Evolutionary conservation across 106 monocot species (phyloP).

Genomic region (Agapanthus africanus): DNA sequence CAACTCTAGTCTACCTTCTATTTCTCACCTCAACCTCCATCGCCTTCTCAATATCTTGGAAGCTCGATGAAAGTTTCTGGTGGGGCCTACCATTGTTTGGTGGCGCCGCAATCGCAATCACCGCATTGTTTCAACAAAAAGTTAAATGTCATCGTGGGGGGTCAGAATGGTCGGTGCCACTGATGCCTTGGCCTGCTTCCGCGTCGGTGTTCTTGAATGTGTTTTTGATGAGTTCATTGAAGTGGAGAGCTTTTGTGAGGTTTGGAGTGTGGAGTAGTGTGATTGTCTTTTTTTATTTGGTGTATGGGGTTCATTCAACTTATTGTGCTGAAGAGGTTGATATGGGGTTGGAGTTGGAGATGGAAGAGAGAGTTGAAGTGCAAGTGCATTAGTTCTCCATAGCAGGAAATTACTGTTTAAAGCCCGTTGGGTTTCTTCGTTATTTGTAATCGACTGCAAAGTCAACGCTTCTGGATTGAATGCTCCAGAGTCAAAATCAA

Average conservation of each 20-base stretch:
- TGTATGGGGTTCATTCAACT: slow-evolving; percentile 78
- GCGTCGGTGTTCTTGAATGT: slow-evolving; percentile 59
- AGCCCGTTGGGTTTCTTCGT: too few relatives aligned
- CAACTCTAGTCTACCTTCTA: slow-evolving; percentile 42
- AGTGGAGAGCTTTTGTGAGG: slow-evolving; percentile 34
- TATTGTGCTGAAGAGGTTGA: too few relatives aligned
- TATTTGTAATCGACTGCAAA: too few relatives aligned
- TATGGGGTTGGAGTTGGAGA: too few relatives aligned
- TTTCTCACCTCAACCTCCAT: slow-evolving; percentile 43
- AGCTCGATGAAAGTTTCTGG: slow-evolving; percentile 17
- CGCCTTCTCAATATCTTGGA: slow-evolving; percentile 56
- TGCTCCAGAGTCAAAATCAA: too few relatives aligned
- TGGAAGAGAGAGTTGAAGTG: too few relatives aligned
- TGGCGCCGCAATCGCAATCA: slow-evolving; percentile 13
- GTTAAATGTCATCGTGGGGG: slow-evolving; percentile 9
- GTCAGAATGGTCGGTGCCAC: slow-evolving; percentile 28
- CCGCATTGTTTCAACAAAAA: slow-evolving; percentile 29
- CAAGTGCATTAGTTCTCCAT: too few relatives aligned
- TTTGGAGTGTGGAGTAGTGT: slow-evolving; percentile 49
- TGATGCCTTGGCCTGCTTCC: slow-evolving; percentile 73
- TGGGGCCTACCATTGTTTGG: slow-evolving; percentile 38
- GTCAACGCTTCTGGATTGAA: too few relatives aligned
- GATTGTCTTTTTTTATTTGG: slow-evolving; percentile 40
- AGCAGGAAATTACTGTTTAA: too few relatives aligned
- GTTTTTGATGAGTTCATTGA: slow-evolving; percentile 48